These are phyloP conservation scores for Phytophthora foliorum DNA, from an alignment of 352 stramenopile species.

Conservation along the genomic window DNA sequence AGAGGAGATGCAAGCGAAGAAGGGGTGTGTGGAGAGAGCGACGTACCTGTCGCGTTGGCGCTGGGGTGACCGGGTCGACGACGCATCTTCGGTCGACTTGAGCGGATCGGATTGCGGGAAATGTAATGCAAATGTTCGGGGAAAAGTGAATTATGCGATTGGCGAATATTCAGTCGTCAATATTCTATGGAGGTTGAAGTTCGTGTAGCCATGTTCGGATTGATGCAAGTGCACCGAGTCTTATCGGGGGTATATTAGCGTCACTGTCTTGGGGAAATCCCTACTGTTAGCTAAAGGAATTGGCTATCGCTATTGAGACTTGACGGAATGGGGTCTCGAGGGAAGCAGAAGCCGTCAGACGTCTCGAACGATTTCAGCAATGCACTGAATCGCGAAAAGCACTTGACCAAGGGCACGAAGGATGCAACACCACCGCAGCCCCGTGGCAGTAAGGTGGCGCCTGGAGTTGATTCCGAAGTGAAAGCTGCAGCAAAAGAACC, in stretches of 20 bases:
- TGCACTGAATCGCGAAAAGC: slow-evolving; percentile 40
- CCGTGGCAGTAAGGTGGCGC: slow-evolving; percentile 23
- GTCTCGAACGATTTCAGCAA: slow-evolving; percentile 36
- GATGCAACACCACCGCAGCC: slow-evolving; percentile 1
- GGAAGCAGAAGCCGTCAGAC: slow-evolving; percentile 33
- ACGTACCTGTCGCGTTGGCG: slow-evolving; percentile 26
- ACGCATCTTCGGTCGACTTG: slow-evolving; percentile 32
- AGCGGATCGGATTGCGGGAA: slow-evolving; percentile 1
- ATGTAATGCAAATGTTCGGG: not conserved
- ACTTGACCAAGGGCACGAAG: not conserved
- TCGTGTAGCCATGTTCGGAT: slow-evolving; percentile 8
- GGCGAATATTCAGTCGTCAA: not conserved
- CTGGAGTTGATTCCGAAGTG: slow-evolving; percentile 2
- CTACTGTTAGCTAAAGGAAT: too few relatives aligned
- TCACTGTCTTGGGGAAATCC: too few relatives aligned
- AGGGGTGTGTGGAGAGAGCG: not conserved
- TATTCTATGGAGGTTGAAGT: slow-evolving; percentile 6
- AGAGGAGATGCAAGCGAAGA: slow-evolving; percentile 11
- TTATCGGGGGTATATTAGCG: too few relatives aligned
- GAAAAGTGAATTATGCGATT: too few relatives aligned
- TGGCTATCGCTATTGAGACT: too few relatives aligned
- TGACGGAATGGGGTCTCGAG: too few relatives aligned
- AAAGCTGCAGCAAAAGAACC: slow-evolving; percentile 1
- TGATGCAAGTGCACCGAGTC: too few relatives aligned
- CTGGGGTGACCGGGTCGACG: slow-evolving; percentile 40